These are phyloP conservation scores for Alternaria gansuensis DNA, from an alignment of 2,329 filamentous ascomycete genomes.

Conservation along the genomic window DNA sequence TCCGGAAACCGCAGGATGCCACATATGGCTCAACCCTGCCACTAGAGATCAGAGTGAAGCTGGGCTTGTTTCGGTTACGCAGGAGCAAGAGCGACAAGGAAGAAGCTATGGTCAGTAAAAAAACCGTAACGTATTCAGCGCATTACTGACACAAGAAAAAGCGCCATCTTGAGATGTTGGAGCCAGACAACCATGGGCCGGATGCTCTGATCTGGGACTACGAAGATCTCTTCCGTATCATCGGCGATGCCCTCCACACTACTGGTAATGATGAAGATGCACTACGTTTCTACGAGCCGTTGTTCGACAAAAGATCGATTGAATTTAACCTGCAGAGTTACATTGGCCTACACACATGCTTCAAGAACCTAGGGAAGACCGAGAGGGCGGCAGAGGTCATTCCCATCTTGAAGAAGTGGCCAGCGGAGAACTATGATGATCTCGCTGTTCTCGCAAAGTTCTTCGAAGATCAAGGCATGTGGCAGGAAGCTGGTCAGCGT, in stretches of 20 bases:
- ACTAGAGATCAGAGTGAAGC: conserved; percentile 80
- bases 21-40: conserved; percentile 79
- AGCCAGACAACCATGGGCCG: conserved; percentile 66
- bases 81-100: conserved; percentile 67
- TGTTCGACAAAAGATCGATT: conserved; percentile 43
- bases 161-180: conserved; percentile 67
- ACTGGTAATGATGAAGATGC: conserved; percentile 63
- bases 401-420: conserved; percentile 74
- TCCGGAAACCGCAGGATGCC: conserved; percentile 62
- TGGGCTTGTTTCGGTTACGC: conserved; percentile 83
- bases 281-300: conserved; percentile 65
- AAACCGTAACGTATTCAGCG: conserved; percentile 61
- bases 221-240: conserved; percentile 80
- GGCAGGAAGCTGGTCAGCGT: conserved; percentile 60
- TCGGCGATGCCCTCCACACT: conserved; percentile 66
- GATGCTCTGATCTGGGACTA: conserved; percentile 69
- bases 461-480: conserved; percentile 74
- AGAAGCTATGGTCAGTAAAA: conserved; percentile 75
- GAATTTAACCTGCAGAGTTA: conserved; percentile 45
- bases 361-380: conserved; percentile 69
- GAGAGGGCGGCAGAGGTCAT: conserved; percentile 80
- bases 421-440: conserved; percentile 76
- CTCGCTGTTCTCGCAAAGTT: conserved; percentile 82
- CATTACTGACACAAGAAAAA: conserved; percentile 43
- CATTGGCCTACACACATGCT: conserved; percentile 65